Evolutionary conservation across 2,329 filamentous ascomycete genomes (phyloP), one percentile per base, ranked within the genome.

Genomic region (Pseudopithomyces chartarum): DNA sequence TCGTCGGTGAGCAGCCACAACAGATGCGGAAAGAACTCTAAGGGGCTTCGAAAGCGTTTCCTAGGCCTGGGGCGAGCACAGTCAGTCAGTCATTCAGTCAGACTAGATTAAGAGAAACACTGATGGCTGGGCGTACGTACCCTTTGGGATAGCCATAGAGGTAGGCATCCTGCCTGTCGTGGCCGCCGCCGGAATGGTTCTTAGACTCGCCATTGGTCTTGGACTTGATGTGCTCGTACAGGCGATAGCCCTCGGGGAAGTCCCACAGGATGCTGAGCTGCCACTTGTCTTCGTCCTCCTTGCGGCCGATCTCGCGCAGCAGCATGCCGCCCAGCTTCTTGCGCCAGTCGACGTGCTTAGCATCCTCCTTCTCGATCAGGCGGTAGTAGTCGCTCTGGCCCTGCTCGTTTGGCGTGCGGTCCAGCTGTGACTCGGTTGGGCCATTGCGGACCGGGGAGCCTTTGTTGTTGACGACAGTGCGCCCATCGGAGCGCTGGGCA

Each of bases 311-410:
- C 63, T 84, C 79, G 61, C 80, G 74, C 65, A 83, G 76, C 26
- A 85, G 73, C 83, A 86, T 85, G n/a, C 81, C 81, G 20, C 82
- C 84, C 55, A 86, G 74, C 73, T 86, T 86, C 58, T 83, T 76
- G 54, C 83, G 76, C 84, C 84, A 86, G 61, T 86, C 84, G 6
- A 83, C 64, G 61, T 82, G 80, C 65, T 85, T 85, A 5, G 77
- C 68, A 60, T 85, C 82, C 44, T 83, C 79, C 10, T 74, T 68
- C 11, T 76, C 75, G 6, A 85, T 76, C 59, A 79, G 73, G 55
- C 81, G 79, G 72, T 85, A 86, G 72, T 78, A 85, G 70, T 85
- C 82, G 57, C 79, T 78, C 54, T 82, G 76, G 39, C 83, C 84
- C 64, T 84, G 79, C 23, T 76, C 76, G 63, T 85, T 80, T 20